phyloP scores from a whole-genome alignment of 805 yeast genomes.

The Teunomyces cretensis region DNA sequence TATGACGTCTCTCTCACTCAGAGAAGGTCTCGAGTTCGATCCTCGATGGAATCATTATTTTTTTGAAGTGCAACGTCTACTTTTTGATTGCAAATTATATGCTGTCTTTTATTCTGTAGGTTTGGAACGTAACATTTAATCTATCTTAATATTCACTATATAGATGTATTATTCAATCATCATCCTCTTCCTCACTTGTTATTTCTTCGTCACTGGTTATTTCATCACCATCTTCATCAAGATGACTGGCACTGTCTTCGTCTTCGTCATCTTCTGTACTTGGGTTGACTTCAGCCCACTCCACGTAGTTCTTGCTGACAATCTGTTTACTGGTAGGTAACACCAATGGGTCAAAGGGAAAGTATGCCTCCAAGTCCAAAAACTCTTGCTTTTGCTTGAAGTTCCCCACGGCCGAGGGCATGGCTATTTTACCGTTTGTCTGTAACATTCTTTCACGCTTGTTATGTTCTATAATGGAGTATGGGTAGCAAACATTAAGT shows the following conservation, averaged over 20 bases:
- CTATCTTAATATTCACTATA: neutral
- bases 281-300: constrained; percentile 63
- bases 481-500: constrained; percentile 89
- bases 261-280: constrained; percentile 61
- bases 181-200: constrained; percentile 22
- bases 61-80: constrained; percentile 2
- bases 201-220: constrained; percentile 17
- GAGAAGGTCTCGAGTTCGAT: constrained; percentile 22
- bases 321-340: constrained; percentile 59
- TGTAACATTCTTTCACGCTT: constrained; percentile 64
- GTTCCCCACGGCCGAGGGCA: constrained; percentile 36
- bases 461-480: constrained; percentile 87
- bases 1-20: constrained; percentile 21
- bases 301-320: constrained; percentile 57
- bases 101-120: too few relatives aligned
- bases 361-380: constrained; percentile 87
- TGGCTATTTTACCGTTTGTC: constrained; percentile 33
- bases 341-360: constrained; percentile 92
- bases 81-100: too few relatives aligned
- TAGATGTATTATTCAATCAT: neutral
- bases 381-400: constrained; percentile 74
- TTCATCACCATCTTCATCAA: constrained; percentile 25
- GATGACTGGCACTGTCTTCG: constrained; percentile 27
- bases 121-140: too few relatives aligned
- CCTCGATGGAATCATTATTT: constrained; percentile 17